Conservation (phyloP, 768 basidiomycete species). For the Mycena haematopus region DNA sequence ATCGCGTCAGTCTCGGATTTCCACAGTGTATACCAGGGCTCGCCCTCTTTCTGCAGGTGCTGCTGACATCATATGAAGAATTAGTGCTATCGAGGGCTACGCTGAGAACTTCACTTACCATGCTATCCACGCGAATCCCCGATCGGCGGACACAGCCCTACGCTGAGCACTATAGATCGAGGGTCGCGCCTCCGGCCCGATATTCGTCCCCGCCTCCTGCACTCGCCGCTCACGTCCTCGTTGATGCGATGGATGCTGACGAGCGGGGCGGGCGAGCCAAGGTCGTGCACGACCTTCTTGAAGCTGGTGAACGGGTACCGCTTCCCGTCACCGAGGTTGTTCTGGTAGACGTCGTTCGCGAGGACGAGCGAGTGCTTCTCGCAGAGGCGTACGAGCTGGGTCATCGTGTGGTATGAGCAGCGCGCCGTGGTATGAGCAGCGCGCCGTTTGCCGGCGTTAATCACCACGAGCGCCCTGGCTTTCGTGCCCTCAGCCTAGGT, state of each 20-base stretch:
- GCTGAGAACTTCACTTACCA: conserved; percentile 55
- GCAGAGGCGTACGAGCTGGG: conserved; percentile 80
- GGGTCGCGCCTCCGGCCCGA: too few relatives aligned
- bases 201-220: conserved; percentile 91
- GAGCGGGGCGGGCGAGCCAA: conserved; percentile 76
- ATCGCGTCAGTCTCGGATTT: conserved; percentile 83
- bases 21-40: conserved; percentile 80
- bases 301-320: conserved; percentile 90
- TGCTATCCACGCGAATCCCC: conserved; percentile 90
- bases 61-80: neutral
- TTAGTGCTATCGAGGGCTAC: neutral
- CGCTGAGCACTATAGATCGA: conserved; percentile 82
- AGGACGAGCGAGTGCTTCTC: conserved; percentile 86
- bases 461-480: conserved; percentile 90
- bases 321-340: conserved; percentile 67
- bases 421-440: conserved; percentile 95
- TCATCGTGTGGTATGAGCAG: conserved; percentile 75
- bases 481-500: conserved; percentile 55
- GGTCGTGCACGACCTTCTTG: conserved; percentile 80
- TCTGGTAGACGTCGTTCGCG: conserved; percentile 99
- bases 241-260: conserved; percentile 98
- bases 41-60: conserved; percentile 80
- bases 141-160: conserved; percentile 88
- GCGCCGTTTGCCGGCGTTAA: conserved; percentile 99
- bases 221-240: conserved; percentile 49